Base-by-base conservation (phyloP, 2,329 filamentous ascomycete genomes). In the Cordyceps tenuipes region DNA sequence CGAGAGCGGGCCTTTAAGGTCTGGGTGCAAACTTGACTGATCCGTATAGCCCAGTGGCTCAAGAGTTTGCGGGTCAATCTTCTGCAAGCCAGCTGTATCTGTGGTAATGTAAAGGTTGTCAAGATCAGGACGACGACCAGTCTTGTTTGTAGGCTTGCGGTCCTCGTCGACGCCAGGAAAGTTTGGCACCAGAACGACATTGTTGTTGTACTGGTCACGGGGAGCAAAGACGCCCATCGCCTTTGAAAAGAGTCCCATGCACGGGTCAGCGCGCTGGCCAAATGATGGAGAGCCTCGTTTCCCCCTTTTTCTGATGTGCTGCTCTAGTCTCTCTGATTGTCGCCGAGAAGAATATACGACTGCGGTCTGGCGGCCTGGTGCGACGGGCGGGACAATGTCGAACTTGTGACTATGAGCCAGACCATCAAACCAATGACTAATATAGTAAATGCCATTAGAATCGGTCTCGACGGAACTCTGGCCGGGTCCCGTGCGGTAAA, bases 391-490 rank as follows among this genome's bases (percentile, higher is more conserved):
- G 3, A 83, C 66, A 36, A 93, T 87, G 61, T 90, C 80, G 68
- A 93, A 93, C 31, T 82, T 84, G 72, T 93, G 88, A 1, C 84
- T 78, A 59, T 89, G 82, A 3, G 84, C 81, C 61, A 91, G 84
- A 6, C 88, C 88, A 68, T 94, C 90, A 65, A 94, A 94, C 90
- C 90, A 94, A 70, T 94, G 89, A 1, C 79, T 82, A 13, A 86
- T 77, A 36, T 78, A 76, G 66, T 86, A 85, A 0, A 78, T 82
- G n/a, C 84, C 83, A 3, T 77, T 77, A 2, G 81, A 72, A 0
- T 83, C 84, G 48, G 74, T 70, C n/a, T 85, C 77, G 3, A 91
- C 73, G 43, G 80, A 80, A 69, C 81, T 83, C 31, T 82, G 79
- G 1, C 89, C 88, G 0, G 89, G 88, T 0, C 90, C 90, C 0